Percentiles rank a stretch among this genome's conserved stretches.
phyloP scores from a whole-genome alignment of 306 rosid species.

The Rubus idaeus region DNA sequence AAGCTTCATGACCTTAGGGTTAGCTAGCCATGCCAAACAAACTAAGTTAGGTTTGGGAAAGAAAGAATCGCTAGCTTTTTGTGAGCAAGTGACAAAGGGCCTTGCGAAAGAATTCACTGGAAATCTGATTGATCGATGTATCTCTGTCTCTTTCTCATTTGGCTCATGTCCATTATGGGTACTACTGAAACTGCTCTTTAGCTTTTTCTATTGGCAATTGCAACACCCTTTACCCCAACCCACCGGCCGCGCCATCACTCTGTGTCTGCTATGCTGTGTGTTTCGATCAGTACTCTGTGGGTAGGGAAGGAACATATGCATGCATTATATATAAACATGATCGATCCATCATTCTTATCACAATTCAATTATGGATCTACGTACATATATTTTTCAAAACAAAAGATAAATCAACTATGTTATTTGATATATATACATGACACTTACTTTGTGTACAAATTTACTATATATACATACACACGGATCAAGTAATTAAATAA shows the following conservation, averaged over 20 bases:
- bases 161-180: slow-evolving; percentile 54
- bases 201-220: slow-evolving; percentile 23
- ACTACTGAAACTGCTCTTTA: slow-evolving; percentile 21
- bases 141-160: slow-evolving; percentile 62
- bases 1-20: not conserved
- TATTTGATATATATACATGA: not conserved
- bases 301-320: slow-evolving; percentile 13
- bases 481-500: not conserved
- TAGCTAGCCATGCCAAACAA: slow-evolving; percentile 27
- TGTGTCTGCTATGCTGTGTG: slow-evolving; percentile 14
- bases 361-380: slow-evolving; percentile 10
- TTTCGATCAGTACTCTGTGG: not conserved
- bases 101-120: slow-evolving; percentile 47
- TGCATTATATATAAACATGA: not conserved
- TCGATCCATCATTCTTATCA: not conserved
- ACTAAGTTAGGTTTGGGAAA: slow-evolving; percentile 32
- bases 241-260: slow-evolving; percentile 3
- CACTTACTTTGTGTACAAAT: not conserved
- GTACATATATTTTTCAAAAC: not conserved
- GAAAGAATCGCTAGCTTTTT: slow-evolving; percentile 28
- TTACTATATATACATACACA: too few relatives aligned
- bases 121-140: slow-evolving; percentile 12
- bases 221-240: slow-evolving; percentile 3
- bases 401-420: not conserved
- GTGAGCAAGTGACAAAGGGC: slow-evolving; percentile 51